phyloP scores from a whole-genome alignment of 148 eudicot species.

The Simmondsia chinensis region DNA sequence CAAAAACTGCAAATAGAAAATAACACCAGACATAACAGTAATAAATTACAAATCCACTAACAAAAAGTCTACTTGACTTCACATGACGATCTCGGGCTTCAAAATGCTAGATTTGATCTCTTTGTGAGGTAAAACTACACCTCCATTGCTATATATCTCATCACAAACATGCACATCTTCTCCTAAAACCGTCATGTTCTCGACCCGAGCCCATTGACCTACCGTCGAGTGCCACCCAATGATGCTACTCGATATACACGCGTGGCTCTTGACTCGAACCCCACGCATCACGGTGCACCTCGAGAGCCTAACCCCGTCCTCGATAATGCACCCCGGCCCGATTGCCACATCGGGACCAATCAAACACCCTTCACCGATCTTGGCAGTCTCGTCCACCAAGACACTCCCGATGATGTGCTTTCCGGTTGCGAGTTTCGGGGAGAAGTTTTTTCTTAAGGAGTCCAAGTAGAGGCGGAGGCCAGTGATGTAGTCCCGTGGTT shows the following conservation, averaged over 20 bases:
- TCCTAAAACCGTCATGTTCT: conserved; percentile 86
- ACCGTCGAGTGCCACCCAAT: conserved; percentile 95
- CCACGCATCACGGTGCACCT: conserved; percentile 91
- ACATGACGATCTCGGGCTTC: conserved; percentile 97
- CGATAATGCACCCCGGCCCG: conserved; percentile 90
- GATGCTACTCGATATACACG: conserved; percentile 73
- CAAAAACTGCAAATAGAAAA: too few species aligned
- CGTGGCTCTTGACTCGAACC: conserved; percentile 70
- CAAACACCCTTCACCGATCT: conserved; percentile 84
- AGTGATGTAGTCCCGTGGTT: conserved; percentile 83
- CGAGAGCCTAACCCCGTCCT: conserved; percentile 81
- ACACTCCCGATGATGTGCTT: conserved; percentile 70
- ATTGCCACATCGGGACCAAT: conserved; percentile 95
- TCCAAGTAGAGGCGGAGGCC: conserved; percentile 82
- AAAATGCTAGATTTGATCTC: conserved; percentile 82
- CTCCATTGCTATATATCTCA: conserved; percentile 82
- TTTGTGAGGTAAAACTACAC: conserved; percentile 85
- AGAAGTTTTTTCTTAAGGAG: conserved; percentile 57
- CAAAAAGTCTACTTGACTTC: conserved; percentile 13
- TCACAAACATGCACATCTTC: conserved; percentile 88
- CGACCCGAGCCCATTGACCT: conserved; percentile 87
- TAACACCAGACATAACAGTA: too few species aligned
- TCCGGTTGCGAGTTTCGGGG: conserved; percentile 54
- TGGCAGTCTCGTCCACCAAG: conserved; percentile 68
- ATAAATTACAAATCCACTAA: too few species aligned